Evolutionary conservation across 805 yeast species (phyloP).

Genomic region (Candida taoyuanica): DNA sequence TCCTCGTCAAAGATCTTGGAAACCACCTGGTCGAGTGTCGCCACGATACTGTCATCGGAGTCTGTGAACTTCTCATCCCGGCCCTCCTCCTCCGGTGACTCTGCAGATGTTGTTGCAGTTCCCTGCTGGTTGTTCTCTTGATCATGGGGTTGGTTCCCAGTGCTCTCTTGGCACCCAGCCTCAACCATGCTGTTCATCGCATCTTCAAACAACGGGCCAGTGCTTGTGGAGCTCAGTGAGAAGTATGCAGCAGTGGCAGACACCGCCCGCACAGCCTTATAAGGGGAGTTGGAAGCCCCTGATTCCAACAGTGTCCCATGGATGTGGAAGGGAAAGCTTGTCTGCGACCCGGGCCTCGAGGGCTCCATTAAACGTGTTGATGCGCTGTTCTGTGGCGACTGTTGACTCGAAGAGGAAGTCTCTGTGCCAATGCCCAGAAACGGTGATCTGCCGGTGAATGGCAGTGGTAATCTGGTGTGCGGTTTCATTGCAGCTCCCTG

Average conservation of each 20-base stretch:
- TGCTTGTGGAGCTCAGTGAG: neutral
- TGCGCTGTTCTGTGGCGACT: neutral
- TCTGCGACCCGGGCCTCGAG: neutral
- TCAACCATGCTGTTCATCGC: constrained; percentile 3
- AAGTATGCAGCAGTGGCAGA: constrained; percentile 1
- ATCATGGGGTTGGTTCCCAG: too few relatives aligned
- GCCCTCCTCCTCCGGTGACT: too few relatives aligned
- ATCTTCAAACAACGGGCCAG: constrained; percentile 12
- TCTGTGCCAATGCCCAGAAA: neutral
- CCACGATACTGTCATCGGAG: neutral
- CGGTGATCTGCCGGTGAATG: neutral
- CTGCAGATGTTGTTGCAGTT: too few relatives aligned
- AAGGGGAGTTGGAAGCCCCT: neutral
- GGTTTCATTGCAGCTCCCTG: neutral
- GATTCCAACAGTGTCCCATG: neutral
- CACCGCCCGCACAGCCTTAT: constrained; percentile 3
- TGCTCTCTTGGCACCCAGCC: neutral
- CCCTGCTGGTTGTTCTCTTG: too few relatives aligned
- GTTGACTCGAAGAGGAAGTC: neutral
- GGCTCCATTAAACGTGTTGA: too few relatives aligned
- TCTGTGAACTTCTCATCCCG: too few relatives aligned
- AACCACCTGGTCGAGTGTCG: constrained; percentile 13
- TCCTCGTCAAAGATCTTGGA: constrained; percentile 1
- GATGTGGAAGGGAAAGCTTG: neutral
- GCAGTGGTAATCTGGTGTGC: neutral